A percentile compares a stretch with the other conserved stretches of the same genome.
phyloP scores from a whole-genome alignment of 2,329 filamentous ascomycete genomes.

The Akanthomyces uredinophilus region DNA sequence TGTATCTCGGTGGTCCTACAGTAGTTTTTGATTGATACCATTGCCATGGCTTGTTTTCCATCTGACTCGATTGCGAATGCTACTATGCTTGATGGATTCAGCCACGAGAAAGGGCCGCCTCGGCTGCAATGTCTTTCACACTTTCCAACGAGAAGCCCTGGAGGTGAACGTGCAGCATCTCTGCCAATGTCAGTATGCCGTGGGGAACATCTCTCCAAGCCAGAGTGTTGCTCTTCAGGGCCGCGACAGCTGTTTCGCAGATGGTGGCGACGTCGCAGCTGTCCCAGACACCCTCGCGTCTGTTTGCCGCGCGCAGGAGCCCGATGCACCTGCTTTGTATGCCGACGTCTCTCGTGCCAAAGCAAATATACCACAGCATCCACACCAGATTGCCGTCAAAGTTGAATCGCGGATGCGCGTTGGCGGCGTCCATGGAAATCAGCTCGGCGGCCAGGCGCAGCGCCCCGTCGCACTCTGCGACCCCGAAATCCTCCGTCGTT shows the following conservation, averaged over 20 bases:
- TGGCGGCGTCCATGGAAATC: neutral
- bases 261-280: slow-evolving; percentile 20
- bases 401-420: neutral
- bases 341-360: neutral
- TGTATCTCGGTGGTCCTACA: too few species aligned
- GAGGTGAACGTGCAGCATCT: neutral
- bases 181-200: neutral
- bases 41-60: too few species aligned
- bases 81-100: too few species aligned
- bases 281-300: slow-evolving; percentile 22
- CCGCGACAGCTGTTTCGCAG: neutral
- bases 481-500: neutral
- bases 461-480: neutral
- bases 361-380: neutral
- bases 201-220: neutral
- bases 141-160: neutral
- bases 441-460: neutral
- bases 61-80: too few species aligned
- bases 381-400: neutral
- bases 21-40: too few species aligned
- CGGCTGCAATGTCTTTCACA: neutral
- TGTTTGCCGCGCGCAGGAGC: slow-evolving; percentile 15
- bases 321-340: slow-evolving; percentile 15
- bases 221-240: neutral
- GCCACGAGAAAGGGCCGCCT: too few species aligned